These are phyloP conservation scores for Hanseniaspora sp. DNA, from an alignment of 1,139 yeast genomes.

Conservation along the genomic window DNA sequence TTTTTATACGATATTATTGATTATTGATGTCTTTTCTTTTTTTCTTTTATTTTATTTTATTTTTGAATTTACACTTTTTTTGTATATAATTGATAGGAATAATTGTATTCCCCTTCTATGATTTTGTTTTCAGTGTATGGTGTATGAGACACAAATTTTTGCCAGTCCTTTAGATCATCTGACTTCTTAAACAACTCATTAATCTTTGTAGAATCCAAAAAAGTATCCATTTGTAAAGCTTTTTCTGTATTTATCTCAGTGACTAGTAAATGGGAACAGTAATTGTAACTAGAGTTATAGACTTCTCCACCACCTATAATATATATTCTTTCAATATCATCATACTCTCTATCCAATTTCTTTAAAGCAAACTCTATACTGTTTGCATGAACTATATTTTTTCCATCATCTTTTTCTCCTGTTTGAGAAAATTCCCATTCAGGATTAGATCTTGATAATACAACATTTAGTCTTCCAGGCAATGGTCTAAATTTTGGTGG, in stretches of 20 bases:
- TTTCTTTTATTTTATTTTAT: too few species aligned
- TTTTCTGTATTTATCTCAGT: conserved; percentile 48
- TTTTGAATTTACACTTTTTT: not conserved
- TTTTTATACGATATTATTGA: too few species aligned
- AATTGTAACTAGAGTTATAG: conserved; percentile 46
- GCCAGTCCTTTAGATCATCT: conserved; percentile 1
- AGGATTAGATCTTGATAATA: conserved; percentile 46
- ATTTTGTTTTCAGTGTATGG: not conserved
- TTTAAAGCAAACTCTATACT: conserved; percentile 40
- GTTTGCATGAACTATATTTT: conserved; percentile 28
- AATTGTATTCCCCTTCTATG: not conserved
- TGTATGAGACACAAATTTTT: not conserved
- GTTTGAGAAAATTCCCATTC: conserved; percentile 19
- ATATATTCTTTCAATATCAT: conserved; percentile 46
- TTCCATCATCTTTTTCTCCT: conserved; percentile 21
- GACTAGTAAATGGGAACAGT: conserved; percentile 51
- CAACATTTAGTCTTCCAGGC: conserved; percentile 61
- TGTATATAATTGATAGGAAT: not conserved
- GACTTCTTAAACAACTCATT: not conserved
- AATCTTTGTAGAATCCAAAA: not conserved
- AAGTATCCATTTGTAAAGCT: conserved; percentile 11
- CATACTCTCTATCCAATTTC: conserved; percentile 19
- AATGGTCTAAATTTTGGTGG: conserved; percentile 78
- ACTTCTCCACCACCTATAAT: conserved; percentile 92
- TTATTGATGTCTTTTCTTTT: too few species aligned